These are phyloP conservation scores for Colletotrichum cordylinicola DNA, from an alignment of 2,329 filamentous ascomycete species.

Conservation along the genomic window DNA sequence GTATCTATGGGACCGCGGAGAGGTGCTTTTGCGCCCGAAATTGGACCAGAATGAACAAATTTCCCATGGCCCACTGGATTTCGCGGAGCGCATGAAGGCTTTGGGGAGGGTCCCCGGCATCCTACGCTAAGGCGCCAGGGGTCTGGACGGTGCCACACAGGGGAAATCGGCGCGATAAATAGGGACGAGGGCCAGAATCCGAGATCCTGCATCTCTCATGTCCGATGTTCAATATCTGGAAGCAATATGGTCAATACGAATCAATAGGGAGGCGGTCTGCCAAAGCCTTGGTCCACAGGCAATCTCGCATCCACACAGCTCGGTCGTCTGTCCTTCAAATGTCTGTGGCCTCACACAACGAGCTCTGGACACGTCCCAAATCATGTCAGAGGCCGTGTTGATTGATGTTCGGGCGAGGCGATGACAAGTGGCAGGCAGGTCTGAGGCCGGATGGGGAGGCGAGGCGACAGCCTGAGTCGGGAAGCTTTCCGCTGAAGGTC, in stretches of 20 bases:
- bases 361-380: not conserved
- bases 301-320: not conserved
- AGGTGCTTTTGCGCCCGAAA: slow-evolving; percentile 15
- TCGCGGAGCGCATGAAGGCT: slow-evolving; percentile 23
- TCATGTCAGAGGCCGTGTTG: not conserved
- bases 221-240: not conserved
- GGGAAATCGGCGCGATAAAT: not conserved
- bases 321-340: not conserved
- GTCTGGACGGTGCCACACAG: not conserved
- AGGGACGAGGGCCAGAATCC: slow-evolving; percentile 3
- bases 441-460: not conserved
- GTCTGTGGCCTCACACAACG: not conserved
- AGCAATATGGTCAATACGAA: not conserved
- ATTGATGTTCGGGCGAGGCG: not conserved
- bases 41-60: slow-evolving; percentile 14
- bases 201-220: not conserved
- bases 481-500: not conserved
- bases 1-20: slow-evolving; percentile 17
- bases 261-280: not conserved
- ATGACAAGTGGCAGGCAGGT: not conserved
- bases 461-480: slow-evolving; percentile 3
- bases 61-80: slow-evolving; percentile 22
- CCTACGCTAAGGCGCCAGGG: slow-evolving; percentile 8
- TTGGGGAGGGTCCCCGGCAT: slow-evolving; percentile 9
- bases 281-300: not conserved